Conservation (phyloP, 208 protist species). For the Leishmania turanica region DNA sequence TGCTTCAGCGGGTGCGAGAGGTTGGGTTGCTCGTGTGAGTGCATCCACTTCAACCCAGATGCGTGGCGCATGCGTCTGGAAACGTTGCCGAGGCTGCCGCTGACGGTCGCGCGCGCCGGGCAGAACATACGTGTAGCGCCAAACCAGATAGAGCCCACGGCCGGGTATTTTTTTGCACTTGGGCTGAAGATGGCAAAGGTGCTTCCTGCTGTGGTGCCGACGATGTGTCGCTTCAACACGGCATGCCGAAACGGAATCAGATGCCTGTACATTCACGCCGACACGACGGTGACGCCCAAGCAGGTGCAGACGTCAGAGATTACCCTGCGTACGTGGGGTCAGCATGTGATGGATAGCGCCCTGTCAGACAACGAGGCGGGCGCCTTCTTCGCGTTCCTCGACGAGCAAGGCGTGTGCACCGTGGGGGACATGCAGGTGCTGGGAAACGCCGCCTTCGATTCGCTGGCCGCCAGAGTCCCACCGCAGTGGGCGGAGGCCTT, state of each 20-base stretch:
- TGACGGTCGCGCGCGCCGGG: constrained; percentile 33
- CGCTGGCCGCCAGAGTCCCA: constrained; percentile 44
- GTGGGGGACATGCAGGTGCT: constrained; percentile 87
- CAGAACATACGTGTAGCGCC: constrained; percentile 39
- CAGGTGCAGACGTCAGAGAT: constrained; percentile 33
- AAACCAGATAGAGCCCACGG: constrained; percentile 59
- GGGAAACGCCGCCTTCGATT: constrained; percentile 70
- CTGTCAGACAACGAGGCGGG: constrained; percentile 20
- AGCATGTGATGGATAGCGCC: constrained; percentile 14
- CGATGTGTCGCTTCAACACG: constrained; percentile 77
- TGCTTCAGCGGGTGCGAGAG: constrained; percentile 71
- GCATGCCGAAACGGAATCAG: constrained; percentile 57
- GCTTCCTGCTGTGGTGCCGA: constrained; percentile 68
- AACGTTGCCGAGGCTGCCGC: constrained; percentile 36
- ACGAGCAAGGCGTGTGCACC: constrained; percentile 50
- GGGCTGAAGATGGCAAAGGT: constrained; percentile 56
- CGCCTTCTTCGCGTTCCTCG: constrained; percentile 61
- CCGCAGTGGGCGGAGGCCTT: constrained; percentile 51
- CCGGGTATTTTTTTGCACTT: constrained; percentile 78
- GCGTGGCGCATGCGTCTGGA: constrained; percentile 71
- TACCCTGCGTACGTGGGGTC: constrained; percentile 27
- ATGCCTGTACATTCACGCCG: constrained; percentile 84
- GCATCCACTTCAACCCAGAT: constrained; percentile 53
- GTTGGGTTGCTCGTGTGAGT: constrained; percentile 52
- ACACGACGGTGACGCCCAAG: constrained; percentile 30